Evolutionary conservation across 768 basidiomycete genomes (phyloP), one percentile per base, ranked within the genome.

Genomic region (Tylopilus rubrobrunneus): DNA sequence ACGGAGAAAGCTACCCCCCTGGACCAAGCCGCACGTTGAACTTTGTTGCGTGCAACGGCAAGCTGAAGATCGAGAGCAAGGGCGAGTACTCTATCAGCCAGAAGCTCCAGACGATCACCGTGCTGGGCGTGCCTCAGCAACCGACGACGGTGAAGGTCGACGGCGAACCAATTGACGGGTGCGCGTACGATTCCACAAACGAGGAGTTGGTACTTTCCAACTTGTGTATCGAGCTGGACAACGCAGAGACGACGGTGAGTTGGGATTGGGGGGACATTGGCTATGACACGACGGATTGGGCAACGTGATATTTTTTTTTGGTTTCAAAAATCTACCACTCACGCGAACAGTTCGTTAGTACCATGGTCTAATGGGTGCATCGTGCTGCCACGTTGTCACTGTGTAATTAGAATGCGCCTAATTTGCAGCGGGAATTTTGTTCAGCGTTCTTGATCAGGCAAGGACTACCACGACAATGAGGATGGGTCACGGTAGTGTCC

Each of bases 1-100:
- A 90, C 61, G 89, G 87, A 9, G 74, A 81, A 33, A 82, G 75
- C 59, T 63, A 77, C 52, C 81, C 82, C 21, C 82, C 82, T 19
- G 78, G 78, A n/a, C 74, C 77, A 4, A 78, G 71, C 64, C 77
- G 62, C 4, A 77, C 61, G 7, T 62, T 88, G 50, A 74, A 61
- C 1, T 79, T 88, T 64, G 48, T 56, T 1, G 78, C 74, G 8
- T 53, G 57, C 4, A 59, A 60, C 15, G 66, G 71, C 10, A 49
- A 64, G 46, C 55, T 89, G 27, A 49, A 51, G 0, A 73, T 86
- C 28, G 57, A 55, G 34, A 71, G 68, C 40, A 46, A 55, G 77
- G 58, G 67, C 10, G 37, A 45, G 19, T 71, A 61, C 27, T 2
- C 7, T 1, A 62, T 87, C 11, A 61, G 51, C 4, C 82, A 82